Base-by-base conservation (phyloP, 768 basidiomycete species). In the Suillus ampliporus region DNA sequence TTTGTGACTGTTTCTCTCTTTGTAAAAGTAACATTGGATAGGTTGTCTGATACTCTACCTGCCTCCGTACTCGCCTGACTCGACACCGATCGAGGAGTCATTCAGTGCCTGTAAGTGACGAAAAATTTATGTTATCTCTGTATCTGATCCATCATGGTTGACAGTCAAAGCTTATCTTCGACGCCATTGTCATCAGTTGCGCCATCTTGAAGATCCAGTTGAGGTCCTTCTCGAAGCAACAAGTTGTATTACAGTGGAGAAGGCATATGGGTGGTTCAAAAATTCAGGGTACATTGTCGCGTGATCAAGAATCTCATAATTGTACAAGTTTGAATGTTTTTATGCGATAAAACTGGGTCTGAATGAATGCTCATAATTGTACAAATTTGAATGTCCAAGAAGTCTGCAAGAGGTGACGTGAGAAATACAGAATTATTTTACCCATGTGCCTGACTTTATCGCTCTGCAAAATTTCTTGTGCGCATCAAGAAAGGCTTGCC, bases 221-320 rank as follows among this genome's bases (percentile, higher is more conserved):
- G 14, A 37, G 5, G 21, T 28, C 5, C 38, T 62, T 35, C 26
- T 61, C 23, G 61, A 62, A 47, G 61, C 44, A 28, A 47, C 61
- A 44, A 19, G 41, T 35, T 53, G 56, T 37, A 23, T 61, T 35
- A 64, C 56, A 1, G 44, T 34, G 2, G 60, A 61, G 26, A 64
- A 61, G 28, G 60, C 64, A 19, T 35, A 28, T 3, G 19, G n/a
- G 11, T 64, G 60, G 60, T 61, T 61, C 35, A 57, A 50, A 10
- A 34, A 64, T 64, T 38, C 60, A 8, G 63, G 63, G 3, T 61
- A 57, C 31, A 34, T 61, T 28, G 54, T 47, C 28, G 8, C 37
- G 48, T 50, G 38, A 58, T 38, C 21, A 58, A 28, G 31, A 31
- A 31, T 31, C 31, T 31, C 31, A 6, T 31, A 31, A 31, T 31